phyloP scores from a whole-genome alignment of 2,329 filamentous ascomycete genomes.

The Alternaria ventricosa region DNA sequence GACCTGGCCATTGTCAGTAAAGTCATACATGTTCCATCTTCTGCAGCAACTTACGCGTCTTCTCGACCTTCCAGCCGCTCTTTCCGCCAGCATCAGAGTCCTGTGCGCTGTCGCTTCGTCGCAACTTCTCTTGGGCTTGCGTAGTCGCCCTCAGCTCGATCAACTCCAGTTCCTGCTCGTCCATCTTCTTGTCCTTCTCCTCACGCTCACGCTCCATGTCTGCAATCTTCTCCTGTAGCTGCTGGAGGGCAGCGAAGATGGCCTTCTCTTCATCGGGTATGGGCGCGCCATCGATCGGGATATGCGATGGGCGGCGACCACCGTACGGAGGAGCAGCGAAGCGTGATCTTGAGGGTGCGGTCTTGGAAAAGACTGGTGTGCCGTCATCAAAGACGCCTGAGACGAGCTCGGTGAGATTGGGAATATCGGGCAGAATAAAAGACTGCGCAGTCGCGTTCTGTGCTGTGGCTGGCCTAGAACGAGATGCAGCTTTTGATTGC shows the following conservation, averaged over 20 bases:
- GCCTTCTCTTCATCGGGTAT: constrained; percentile 69
- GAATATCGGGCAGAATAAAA: constrained; percentile 66
- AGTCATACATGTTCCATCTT: not conserved
- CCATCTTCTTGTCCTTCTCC: constrained; percentile 56
- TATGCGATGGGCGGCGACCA: constrained; percentile 46
- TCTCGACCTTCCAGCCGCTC: constrained; percentile 55
- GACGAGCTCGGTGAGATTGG: constrained; percentile 67
- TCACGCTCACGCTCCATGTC: constrained; percentile 63
- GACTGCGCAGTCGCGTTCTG: constrained; percentile 63
- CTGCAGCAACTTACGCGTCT: constrained; percentile 58
- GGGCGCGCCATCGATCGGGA: constrained; percentile 60
- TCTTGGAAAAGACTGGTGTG: constrained; percentile 63
- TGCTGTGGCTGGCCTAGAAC: constrained; percentile 50
- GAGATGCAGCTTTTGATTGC: constrained; percentile 28
- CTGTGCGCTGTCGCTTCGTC: constrained; percentile 57
- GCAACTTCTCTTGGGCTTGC: constrained; percentile 48
- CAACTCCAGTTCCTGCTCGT: constrained; percentile 61
- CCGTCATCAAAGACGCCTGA: constrained; percentile 65
- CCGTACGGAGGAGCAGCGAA: constrained; percentile 57
- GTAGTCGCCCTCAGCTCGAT: constrained; percentile 58
- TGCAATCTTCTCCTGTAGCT: constrained; percentile 64
- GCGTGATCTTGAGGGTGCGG: constrained; percentile 59
- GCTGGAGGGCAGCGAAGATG: constrained; percentile 65
- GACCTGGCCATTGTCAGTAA: constrained; percentile 49
- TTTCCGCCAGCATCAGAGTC: constrained; percentile 54